A percentile compares a stretch with the other conserved stretches of the same genome.
phyloP scores from a whole-genome alignment of 805 yeast species.

The Ogataea minuta region DNA sequence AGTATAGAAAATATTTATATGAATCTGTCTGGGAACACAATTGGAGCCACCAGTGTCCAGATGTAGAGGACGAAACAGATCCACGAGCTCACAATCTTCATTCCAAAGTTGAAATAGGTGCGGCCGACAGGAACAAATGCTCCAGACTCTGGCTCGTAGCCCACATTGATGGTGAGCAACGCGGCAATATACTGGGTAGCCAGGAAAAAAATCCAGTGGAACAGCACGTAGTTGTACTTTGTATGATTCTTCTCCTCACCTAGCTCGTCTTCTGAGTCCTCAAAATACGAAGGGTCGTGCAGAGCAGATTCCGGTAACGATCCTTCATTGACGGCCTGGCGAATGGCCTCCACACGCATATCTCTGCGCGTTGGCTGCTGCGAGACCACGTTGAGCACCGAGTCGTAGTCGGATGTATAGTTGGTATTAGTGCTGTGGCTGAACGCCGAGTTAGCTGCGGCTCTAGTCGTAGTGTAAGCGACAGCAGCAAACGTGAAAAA shows the following conservation, averaged over 20 bases:
- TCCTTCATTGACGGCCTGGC: slow-evolving; percentile 96
- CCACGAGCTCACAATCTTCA: slow-evolving; percentile 90
- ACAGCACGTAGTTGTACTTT: slow-evolving; percentile 80
- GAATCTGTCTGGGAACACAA: slow-evolving; percentile 86
- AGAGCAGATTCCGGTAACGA: slow-evolving; percentile 91
- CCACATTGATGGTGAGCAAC: slow-evolving; percentile 85
- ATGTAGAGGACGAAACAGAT: slow-evolving; percentile 80
- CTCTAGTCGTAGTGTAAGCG: slow-evolving; percentile 95
- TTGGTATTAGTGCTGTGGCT: slow-evolving; percentile 34
- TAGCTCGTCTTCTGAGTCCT: slow-evolving; percentile 39
- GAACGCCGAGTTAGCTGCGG: slow-evolving; percentile 80
- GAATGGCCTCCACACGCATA: slow-evolving; percentile 81
- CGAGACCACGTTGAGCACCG: slow-evolving; percentile 40
- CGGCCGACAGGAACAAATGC: slow-evolving; percentile 96
- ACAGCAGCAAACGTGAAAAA: slow-evolving; percentile 91
- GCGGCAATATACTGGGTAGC: slow-evolving; percentile 98
- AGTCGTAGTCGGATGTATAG: slow-evolving; percentile 35
- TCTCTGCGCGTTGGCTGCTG: slow-evolving; percentile 60
- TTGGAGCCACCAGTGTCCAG: slow-evolving; percentile 93
- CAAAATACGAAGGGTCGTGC: slow-evolving; percentile 63
- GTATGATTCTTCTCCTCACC: slow-evolving; percentile 65
- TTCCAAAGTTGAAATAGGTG: slow-evolving; percentile 94
- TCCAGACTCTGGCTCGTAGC: slow-evolving; percentile 77
- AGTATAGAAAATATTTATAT: slow-evolving; percentile 6
- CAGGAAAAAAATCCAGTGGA: slow-evolving; percentile 86